These are phyloP conservation scores for Trametes punicea DNA, from an alignment of 768 basidiomycete genomes.

Conservation along the genomic window DNA sequence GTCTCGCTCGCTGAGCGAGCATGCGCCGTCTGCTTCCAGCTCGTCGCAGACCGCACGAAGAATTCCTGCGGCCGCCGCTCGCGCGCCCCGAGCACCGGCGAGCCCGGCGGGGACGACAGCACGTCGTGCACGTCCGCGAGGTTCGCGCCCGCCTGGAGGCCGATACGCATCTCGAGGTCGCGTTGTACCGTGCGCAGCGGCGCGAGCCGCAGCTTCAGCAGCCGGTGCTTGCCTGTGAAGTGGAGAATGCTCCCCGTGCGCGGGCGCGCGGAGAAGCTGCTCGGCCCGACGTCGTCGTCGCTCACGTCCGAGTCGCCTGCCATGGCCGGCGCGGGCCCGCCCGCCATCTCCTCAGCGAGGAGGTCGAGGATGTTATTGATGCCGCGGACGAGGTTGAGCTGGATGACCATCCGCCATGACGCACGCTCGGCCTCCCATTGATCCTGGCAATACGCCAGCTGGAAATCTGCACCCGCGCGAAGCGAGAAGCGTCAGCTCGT, in stretches of 20 bases:
- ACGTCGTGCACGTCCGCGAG: constrained; percentile 14
- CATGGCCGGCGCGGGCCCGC: constrained; percentile 18
- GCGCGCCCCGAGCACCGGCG: constrained; percentile 3
- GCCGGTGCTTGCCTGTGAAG: constrained; percentile 61
- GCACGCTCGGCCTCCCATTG: constrained; percentile 70
- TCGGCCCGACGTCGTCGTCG: constrained; percentile 6
- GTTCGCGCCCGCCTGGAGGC: constrained; percentile 50
- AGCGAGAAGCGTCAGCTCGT: background rate
- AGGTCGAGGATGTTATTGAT: constrained; percentile 64
- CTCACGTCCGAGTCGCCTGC: constrained; percentile 14
- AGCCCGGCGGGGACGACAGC: constrained; percentile 11
- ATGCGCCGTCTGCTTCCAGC: constrained; percentile 27
- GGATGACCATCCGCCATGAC: constrained; percentile 75
- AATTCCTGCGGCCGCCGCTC: constrained; percentile 25
- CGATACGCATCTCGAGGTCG: constrained; percentile 58
- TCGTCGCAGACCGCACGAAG: constrained; percentile 29
- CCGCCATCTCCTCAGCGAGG: constrained; percentile 52
- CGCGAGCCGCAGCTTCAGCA: constrained; percentile 54
- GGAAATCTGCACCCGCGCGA: constrained; percentile 52
- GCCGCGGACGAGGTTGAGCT: constrained; percentile 74
- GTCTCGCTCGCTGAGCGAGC: constrained; percentile 13
- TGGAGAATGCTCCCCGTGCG: constrained; percentile 22
- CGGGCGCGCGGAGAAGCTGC: background rate
- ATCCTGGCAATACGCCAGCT: constrained; percentile 57
- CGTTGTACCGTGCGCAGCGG: constrained; percentile 56